These are phyloP conservation scores for Biscogniauxia sp. DNA, from an alignment of 2,329 filamentous ascomycete genomes.

Conservation along the genomic window DNA sequence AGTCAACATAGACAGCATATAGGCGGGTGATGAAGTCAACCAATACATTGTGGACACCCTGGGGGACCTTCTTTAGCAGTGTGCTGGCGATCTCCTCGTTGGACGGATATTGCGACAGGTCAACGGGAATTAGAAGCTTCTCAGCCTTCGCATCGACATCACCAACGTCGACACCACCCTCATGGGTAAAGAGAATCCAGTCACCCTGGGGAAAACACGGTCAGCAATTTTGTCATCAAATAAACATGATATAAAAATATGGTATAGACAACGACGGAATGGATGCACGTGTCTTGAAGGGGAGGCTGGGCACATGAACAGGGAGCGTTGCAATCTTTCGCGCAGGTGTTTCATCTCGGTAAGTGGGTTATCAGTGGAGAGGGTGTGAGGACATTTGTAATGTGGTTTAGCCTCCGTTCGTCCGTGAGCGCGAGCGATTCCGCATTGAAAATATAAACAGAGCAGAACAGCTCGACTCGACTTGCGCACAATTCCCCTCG, in stretches of 20 bases:
- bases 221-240: constrained; percentile 15
- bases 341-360: constrained; percentile 16
- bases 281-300: background rate
- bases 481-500: constrained; percentile 15
- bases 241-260: constrained; percentile 9
- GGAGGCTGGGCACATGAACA: constrained; percentile 6
- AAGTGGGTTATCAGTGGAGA: constrained; percentile 22
- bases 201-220: constrained; percentile 66
- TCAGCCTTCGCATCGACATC: constrained; percentile 99
- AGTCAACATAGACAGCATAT: constrained; percentile 98
- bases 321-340: constrained; percentile 6
- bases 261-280: constrained; percentile 4
- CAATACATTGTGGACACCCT: constrained; percentile 95
- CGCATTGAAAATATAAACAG: constrained; percentile 24
- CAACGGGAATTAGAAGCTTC: constrained; percentile 96
- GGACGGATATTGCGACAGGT: constrained; percentile 90
- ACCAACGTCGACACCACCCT: constrained; percentile 98
- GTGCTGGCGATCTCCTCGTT: constrained; percentile 87
- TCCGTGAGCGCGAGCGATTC: constrained; percentile 32
- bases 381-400: constrained; percentile 25
- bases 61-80: constrained; percentile 88
- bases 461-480: constrained; percentile 5
- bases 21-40: constrained; percentile 98
- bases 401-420: constrained; percentile 46
- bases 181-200: constrained; percentile 99